Conservation (phyloP, 2,329 filamentous ascomycete genomes). For the Pezicula radicicola region DNA sequence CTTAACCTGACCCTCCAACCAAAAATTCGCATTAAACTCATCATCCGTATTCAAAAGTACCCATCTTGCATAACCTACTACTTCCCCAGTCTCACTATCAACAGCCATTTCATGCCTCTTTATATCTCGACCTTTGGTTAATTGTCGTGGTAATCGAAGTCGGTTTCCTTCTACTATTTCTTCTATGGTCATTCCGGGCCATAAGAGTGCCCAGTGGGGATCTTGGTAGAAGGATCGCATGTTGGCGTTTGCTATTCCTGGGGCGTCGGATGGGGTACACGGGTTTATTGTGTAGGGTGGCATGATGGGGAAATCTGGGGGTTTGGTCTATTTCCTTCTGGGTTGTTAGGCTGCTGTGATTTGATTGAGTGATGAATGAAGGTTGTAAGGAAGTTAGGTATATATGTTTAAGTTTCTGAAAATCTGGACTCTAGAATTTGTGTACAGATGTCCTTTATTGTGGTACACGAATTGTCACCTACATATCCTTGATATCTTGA, state of each 20-base stretch:
- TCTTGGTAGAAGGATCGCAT: neutral
- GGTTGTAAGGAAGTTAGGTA: too few relatives aligned
- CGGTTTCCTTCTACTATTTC: neutral
- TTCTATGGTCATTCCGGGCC: neutral
- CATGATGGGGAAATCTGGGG: neutral
- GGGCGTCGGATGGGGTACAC: neutral
- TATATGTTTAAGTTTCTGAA: too few relatives aligned
- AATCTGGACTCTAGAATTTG: too few relatives aligned
- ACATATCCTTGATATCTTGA: too few relatives aligned
- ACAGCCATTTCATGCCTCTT: neutral
- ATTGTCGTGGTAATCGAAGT: neutral
- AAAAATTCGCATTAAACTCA: neutral
- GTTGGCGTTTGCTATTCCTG: neutral
- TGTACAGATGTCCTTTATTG: too few relatives aligned
- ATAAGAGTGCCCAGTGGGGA: neutral
- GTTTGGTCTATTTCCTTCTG: too few relatives aligned
- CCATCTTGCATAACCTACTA: neutral
- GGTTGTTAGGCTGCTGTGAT: too few relatives aligned
- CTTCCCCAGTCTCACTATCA: neutral
- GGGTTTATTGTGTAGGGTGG: neutral
- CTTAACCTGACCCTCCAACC: neutral
- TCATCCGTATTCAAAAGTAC: neutral
- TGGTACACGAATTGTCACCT: too few relatives aligned
- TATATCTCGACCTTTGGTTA: neutral
- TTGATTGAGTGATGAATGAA: too few relatives aligned